These are phyloP conservation scores for Onygena corvina DNA, from an alignment of 2,329 filamentous ascomycete genomes.

Conservation along the genomic window DNA sequence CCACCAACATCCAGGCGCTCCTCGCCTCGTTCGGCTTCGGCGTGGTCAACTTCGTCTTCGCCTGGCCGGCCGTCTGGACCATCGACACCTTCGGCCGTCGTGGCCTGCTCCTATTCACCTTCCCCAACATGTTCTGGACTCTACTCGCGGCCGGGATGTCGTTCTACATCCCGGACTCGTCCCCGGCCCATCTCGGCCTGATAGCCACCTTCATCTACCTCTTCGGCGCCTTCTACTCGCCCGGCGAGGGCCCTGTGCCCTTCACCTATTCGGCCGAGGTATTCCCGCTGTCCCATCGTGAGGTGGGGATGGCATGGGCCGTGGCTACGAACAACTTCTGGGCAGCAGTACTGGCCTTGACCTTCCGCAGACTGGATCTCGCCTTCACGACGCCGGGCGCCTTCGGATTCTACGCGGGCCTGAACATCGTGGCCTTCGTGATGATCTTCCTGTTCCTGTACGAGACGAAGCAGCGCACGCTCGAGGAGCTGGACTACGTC, in stretches of 20 bases:
- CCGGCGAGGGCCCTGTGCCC: slow-evolving; percentile 48
- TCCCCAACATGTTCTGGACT: slow-evolving; percentile 58
- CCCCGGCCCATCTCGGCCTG: slow-evolving; percentile 38
- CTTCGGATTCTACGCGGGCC: slow-evolving; percentile 49
- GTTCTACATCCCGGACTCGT: slow-evolving; percentile 39
- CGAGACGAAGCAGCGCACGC: slow-evolving; percentile 45
- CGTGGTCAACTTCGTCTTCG: slow-evolving; percentile 52
- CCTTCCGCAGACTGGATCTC: slow-evolving; percentile 34
- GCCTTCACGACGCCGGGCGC: slow-evolving; percentile 43
- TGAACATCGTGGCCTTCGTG: slow-evolving; percentile 49
- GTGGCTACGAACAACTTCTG: slow-evolving; percentile 34
- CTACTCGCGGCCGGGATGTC: slow-evolving; percentile 50
- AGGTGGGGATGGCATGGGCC: slow-evolving; percentile 39
- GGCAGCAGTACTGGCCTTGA: slow-evolving; percentile 34
- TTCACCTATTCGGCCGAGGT: slow-evolving; percentile 44
- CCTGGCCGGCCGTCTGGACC: slow-evolving; percentile 52
- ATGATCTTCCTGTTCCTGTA: slow-evolving; percentile 53
- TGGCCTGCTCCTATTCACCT: slow-evolving; percentile 51
- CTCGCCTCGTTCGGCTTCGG: slow-evolving; percentile 51
- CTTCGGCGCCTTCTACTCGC: slow-evolving; percentile 53
- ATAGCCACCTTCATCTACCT: slow-evolving; percentile 53
- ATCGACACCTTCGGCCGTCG: slow-evolving; percentile 56
- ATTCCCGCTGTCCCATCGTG: slow-evolving; percentile 45
- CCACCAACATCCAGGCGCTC: slow-evolving; percentile 42
- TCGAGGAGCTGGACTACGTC: slow-evolving; percentile 48